Percentiles rank a stretch among this genome's conserved stretches.
These are phyloP conservation scores for Chlorella ohadii DNA, from an alignment of 139 green algal species.

Conservation along the genomic window DNA sequence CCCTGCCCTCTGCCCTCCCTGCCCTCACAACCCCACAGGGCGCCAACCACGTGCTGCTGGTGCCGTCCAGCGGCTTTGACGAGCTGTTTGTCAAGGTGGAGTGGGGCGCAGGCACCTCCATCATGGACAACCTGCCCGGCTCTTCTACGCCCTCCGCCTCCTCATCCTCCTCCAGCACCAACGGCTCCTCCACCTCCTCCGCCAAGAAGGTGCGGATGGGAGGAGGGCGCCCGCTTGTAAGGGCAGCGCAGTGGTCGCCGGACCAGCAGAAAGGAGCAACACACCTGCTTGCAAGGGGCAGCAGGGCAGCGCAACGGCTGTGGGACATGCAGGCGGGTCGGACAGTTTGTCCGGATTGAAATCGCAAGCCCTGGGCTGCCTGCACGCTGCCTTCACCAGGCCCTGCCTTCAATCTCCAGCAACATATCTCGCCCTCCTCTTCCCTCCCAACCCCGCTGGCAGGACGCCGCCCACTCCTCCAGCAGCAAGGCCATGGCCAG, in stretches of 20 bases:
- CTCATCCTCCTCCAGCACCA: no score
- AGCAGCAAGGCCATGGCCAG: constrained; percentile 11
- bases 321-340: no score
- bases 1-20: no score
- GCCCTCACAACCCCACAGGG: neutral
- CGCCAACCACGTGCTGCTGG: constrained; percentile 22
- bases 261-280: no score
- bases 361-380: no score
- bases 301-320: no score
- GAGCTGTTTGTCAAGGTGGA: neutral
- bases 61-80: constrained; percentile 3
- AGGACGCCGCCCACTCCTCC: neutral
- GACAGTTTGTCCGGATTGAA: no score
- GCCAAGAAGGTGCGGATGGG: constrained; percentile 8
- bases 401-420: no score
- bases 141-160: no score
- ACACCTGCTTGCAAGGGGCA: no score
- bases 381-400: no score
- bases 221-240: neutral
- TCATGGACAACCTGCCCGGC: neutral
- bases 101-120: constrained; percentile 13
- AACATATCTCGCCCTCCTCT: neutral
- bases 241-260: neutral
- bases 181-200: neutral
- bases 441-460: neutral